Evolutionary conservation across 2,329 filamentous ascomycete species (phyloP).

Genomic region (Colletotrichum magnum): DNA sequence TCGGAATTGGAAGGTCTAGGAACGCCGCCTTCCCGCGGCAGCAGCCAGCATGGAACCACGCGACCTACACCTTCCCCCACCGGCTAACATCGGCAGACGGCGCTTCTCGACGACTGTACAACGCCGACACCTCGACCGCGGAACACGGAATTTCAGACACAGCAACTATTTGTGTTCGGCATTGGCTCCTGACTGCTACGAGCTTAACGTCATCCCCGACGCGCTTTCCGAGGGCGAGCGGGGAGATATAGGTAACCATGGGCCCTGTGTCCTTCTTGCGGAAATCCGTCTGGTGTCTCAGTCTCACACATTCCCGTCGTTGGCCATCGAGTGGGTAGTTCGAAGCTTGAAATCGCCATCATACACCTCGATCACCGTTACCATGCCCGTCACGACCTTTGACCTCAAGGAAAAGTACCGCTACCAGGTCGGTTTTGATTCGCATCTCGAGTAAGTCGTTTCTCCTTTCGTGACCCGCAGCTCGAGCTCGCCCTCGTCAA

Average conservation of each 20-base stretch:
- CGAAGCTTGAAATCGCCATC: background rate
- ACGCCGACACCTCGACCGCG: slow-evolving; percentile 16
- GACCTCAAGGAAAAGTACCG: slow-evolving; percentile 71
- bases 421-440: slow-evolving; percentile 85
- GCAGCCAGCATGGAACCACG: too few relatives aligned
- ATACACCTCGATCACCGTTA: slow-evolving; percentile 23
- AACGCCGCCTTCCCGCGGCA: too few relatives aligned
- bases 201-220: slow-evolving; percentile 26
- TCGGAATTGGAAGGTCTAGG: too few relatives aligned
- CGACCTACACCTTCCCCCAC: background rate
- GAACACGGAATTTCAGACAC: slow-evolving; percentile 13
- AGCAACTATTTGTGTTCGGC: slow-evolving; percentile 7
- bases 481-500: background rate
- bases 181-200: background rate
- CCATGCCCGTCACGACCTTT: slow-evolving; percentile 67
- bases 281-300: background rate
- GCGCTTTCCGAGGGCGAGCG: background rate
- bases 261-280: background rate
- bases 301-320: background rate
- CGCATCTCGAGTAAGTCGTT: slow-evolving; percentile 78
- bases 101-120: slow-evolving; percentile 33
- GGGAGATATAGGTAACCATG: background rate
- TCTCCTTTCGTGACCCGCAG: background rate
- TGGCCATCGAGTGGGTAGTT: background rate
- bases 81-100: slow-evolving; percentile 41